These are phyloP conservation scores for Gossypioides kirkii DNA, from an alignment of 345 rosid species.

Conservation along the genomic window DNA sequence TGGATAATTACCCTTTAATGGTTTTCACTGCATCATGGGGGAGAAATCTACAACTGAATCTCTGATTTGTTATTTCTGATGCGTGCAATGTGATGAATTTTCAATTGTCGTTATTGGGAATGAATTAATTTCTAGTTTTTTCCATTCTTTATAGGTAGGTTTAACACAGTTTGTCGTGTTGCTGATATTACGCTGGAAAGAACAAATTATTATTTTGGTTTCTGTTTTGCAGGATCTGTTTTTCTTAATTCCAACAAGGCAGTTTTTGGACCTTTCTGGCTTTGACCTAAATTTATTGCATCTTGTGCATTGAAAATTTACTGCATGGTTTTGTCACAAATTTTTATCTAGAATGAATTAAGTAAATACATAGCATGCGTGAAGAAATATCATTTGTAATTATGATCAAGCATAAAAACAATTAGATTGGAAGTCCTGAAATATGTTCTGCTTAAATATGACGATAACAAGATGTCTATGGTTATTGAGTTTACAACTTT, in stretches of 20 bases:
- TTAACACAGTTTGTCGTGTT: conserved; percentile 16
- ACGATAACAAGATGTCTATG: neutral
- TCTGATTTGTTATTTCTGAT: conserved; percentile 1
- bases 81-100: neutral
- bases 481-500: conserved; percentile 5
- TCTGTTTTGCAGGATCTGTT: conserved; percentile 7
- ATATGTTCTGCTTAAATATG: neutral
- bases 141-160: conserved; percentile 8
- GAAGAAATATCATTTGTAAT: neutral
- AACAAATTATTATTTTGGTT: neutral
- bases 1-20: conserved; percentile 2
- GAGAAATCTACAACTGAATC: neutral
- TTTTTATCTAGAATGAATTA: neutral
- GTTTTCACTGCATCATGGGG: neutral
- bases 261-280: neutral
- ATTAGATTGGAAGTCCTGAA: neutral
- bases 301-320: neutral
- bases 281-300: neutral
- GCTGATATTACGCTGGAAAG: neutral
- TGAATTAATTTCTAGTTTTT: neutral
- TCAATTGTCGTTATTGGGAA: neutral
- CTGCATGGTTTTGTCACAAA: neutral
- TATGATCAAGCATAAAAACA: neutral
- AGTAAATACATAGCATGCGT: neutral
- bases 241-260: neutral